Base-by-base conservation (phyloP, 1,139 yeast genomes). In the Arxiozyma heterogenica region DNA sequence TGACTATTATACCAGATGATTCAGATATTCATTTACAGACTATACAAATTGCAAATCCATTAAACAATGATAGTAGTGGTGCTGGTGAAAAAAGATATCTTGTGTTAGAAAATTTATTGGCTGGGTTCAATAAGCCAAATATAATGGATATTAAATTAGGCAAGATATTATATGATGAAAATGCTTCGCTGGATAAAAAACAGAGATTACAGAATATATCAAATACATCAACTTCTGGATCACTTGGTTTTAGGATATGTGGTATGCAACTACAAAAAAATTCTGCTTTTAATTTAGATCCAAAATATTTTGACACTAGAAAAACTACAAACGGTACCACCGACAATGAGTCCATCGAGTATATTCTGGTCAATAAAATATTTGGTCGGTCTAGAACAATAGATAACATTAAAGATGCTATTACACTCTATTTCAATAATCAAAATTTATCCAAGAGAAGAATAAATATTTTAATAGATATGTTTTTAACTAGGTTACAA, bases 81-180 rank as follows among this genome's bases (percentile, higher is more conserved):
- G 21, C n/a, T 21, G 42, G 39, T 15, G 23, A 27, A 25, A 43
- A 44, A 38, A 47, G 23, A 12, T 82, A 74, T 58, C 67, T 89
- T n/a, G 94, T 91, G n/a, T 71, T 93, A 49, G 83, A 83, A 61
- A 93, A 91, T 66, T 68, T 84, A 4, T 73, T 85, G 51, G 68
- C 78, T 55, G 88, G 88, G 1, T 87, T 76, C 64, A 65, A 56
- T 3, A 71, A 73, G 51, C 98, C 98, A 0, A 80, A 86, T 55
- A 77, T 93, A 2, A 64, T 91, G 58, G 98, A 93, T 65, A 80
- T 91, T 53, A 93, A 93, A 66, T 74, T 93, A 7, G 98, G 98
- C 0, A 70, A 81, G 5, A 65, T 76, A 17, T 17, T 44, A 22
- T 44, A 8, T 25, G 98, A 91, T 69, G 75, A 75, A 4, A 70